phyloP scores from a whole-genome alignment of 225 moss, liverwort and hornwort genomes.

The Physcomitrium patens region DNA sequence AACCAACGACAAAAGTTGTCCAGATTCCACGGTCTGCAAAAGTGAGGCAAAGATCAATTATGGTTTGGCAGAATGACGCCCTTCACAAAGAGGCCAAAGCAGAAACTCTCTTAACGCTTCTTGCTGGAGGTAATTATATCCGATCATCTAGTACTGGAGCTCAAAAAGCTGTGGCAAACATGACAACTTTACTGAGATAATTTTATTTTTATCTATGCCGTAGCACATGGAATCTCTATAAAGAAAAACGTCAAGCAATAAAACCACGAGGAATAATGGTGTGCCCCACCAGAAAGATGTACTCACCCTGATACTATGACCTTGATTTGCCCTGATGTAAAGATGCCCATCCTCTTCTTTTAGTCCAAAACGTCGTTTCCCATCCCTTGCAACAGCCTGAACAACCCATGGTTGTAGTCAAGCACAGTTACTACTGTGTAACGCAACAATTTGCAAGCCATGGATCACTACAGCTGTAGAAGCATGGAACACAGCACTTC shows the following conservation, averaged over 20 bases:
- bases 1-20: conserved; percentile 52
- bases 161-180: not conserved
- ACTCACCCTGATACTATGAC: conserved; percentile 71
- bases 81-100: conserved; percentile 1
- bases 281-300: conserved; percentile 7
- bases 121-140: not conserved
- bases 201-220: not conserved
- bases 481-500: conserved; percentile 14
- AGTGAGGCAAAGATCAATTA: not conserved
- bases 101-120: not conserved
- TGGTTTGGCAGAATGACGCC: not conserved
- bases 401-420: conserved; percentile 8
- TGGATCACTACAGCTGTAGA: not conserved
- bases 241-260: no score
- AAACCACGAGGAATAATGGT: no score
- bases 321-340: conserved; percentile 86
- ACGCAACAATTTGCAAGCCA: conserved; percentile 13
- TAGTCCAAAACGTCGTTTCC: conserved; percentile 73
- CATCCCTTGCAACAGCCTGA: conserved; percentile 69
- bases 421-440: conserved; percentile 5
- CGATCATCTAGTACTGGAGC: not conserved
- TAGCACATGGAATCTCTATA: not conserved
- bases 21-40: conserved; percentile 73
- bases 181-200: not conserved
- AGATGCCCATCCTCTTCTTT: conserved; percentile 55